Base-by-base conservation (phyloP, 179 eudicot genomes). In the Gypsophila paniculata region DNA sequence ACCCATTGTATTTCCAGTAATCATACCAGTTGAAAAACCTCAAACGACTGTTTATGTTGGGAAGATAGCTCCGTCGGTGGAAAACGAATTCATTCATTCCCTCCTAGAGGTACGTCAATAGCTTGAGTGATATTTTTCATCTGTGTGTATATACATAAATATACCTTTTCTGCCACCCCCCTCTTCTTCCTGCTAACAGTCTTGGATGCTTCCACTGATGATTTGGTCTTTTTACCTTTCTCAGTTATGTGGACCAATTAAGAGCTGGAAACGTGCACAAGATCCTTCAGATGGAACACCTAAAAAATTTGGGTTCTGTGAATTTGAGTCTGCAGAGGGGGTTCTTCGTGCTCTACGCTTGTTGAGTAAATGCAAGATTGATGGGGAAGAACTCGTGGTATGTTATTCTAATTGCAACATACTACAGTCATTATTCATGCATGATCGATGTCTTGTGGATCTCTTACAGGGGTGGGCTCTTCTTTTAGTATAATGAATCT, bases 191-290 rank as follows among this genome's bases (percentile, higher is more conserved):
- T 38, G 21, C 19, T 66, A 18, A n/a, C 69, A 68, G 13, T 25
- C 34, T 32, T 18, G 23, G 42, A 53, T 69, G 39, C 52, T 66
- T 60, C 44, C 69, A 18, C 49, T 75, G 68, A 54, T 71, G 39
- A 34, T 44, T 46, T 12, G 23, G 25, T 66, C 69, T 26, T 61
- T 15, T 44, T 75, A 34, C 38, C 69, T 75, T 74, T 14, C 84
- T 76, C 76, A 95, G 99, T 86, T 95, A 36, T 95, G 98, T 81
- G 99, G 99, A 68, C 93, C 95, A 49, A 89, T 95, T 49, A 95
- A 92, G 87, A 90, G 85, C 74, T 95, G 98, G 99, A 95, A 92
- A 80, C 98, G 96, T 61, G 80, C 87, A 73, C 98, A 90, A 75
- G 96, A 86, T 83, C 96, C 97, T 6, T 76, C 97, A 49, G 84